Percentiles rank a stretch among this genome's conserved stretches.
Evolutionary conservation across 352 stramenopile species (phyloP).

Genomic region (Globisporangium yorkense): DNA sequence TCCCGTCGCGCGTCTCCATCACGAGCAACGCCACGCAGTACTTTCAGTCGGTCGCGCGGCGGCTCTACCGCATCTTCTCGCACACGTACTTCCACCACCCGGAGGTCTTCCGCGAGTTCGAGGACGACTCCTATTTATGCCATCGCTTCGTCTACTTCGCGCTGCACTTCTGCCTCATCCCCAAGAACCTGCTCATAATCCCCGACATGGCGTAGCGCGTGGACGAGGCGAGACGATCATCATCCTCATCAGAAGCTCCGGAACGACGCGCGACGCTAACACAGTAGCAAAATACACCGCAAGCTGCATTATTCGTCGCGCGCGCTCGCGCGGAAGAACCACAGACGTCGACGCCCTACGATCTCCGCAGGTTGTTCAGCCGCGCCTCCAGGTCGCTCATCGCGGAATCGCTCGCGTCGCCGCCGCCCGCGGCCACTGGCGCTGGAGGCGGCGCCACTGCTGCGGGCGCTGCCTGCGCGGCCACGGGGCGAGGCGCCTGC

Average conservation of each 20-base stretch:
- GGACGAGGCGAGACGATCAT: neutral
- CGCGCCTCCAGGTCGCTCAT: constrained; percentile 95
- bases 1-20: constrained; percentile 72
- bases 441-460: constrained; percentile 29
- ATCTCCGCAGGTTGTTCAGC: constrained; percentile 94
- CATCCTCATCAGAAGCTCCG: too few species aligned
- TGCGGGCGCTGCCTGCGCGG: constrained; percentile 40
- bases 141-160: constrained; percentile 84
- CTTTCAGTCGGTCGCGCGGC: constrained; percentile 77
- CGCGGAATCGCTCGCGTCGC: constrained; percentile 57
- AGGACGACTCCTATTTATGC: constrained; percentile 70
- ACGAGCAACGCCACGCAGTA: constrained; percentile 79
- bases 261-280: neutral
- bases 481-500: constrained; percentile 31
- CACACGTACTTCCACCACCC: constrained; percentile 83
- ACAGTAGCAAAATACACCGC: constrained; percentile 1
- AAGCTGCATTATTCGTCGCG: constrained; percentile 3
- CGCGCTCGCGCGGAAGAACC: neutral
- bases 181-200: constrained; percentile 81
- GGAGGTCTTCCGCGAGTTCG: constrained; percentile 67
- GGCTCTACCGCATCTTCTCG: constrained; percentile 82
- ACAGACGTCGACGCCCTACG: constrained; percentile 19
- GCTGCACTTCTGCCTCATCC: constrained; percentile 72
- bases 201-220: constrained; percentile 41
- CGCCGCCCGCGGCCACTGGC: constrained; percentile 49